These are phyloP conservation scores for Microsporum ferrugineum DNA, from an alignment of 2,329 filamentous ascomycete genomes.

Conservation along the genomic window DNA sequence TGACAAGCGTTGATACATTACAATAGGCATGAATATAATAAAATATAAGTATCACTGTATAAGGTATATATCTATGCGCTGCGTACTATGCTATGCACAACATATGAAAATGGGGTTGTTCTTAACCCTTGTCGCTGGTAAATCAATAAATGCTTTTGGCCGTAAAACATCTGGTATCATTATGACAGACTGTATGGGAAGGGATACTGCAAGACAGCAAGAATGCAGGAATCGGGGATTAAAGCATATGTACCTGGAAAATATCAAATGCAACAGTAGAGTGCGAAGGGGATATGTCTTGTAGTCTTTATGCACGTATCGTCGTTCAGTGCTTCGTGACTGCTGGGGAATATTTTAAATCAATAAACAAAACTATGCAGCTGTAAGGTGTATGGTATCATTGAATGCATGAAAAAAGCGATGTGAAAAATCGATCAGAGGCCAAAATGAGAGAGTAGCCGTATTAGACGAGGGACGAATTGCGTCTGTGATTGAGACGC, in stretches of 20 bases:
- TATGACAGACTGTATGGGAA: neutral
- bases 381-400: neutral
- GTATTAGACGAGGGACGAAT: neutral
- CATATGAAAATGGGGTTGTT: neutral
- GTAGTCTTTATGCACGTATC: neutral
- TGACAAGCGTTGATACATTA: no score
- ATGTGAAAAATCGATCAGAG: no score
- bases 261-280: neutral
- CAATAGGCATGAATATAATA: no score
- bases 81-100: neutral
- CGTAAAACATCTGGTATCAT: neutral
- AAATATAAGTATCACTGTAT: no score
- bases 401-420: neutral
- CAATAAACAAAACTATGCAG: neutral
- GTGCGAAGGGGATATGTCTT: neutral
- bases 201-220: neutral
- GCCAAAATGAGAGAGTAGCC: neutral
- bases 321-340: neutral
- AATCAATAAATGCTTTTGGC: neutral
- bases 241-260: neutral
- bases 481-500: neutral
- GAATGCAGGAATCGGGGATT: neutral
- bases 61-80: neutral
- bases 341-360: neutral
- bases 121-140: neutral